phyloP scores from a whole-genome alignment of 306 rosid species.

The Morella rubra region DNA sequence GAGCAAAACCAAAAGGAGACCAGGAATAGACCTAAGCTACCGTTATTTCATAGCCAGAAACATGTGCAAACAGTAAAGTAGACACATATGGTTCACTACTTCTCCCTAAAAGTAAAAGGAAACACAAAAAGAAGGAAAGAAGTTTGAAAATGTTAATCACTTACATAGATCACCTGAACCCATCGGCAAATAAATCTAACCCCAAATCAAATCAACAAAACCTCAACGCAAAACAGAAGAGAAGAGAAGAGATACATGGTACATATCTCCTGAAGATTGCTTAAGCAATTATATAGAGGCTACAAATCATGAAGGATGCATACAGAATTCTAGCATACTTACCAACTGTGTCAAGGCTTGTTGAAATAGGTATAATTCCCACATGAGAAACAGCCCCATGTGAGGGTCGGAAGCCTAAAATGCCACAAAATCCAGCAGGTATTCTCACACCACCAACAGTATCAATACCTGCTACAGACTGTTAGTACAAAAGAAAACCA shows the following conservation, averaged over 20 bases:
- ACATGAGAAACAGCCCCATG: slow-evolving; percentile 78
- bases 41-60: not conserved
- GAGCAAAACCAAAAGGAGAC: not conserved
- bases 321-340: slow-evolving; percentile 29
- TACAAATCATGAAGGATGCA: not conserved
- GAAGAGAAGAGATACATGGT: not conserved
- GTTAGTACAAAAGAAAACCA: slow-evolving; percentile 20
- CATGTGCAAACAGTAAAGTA: not conserved
- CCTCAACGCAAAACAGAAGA: not conserved
- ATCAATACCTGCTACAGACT: slow-evolving; percentile 64
- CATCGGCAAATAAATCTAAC: not conserved
- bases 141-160: not conserved
- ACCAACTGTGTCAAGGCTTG: slow-evolving; percentile 93
- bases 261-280: not conserved
- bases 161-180: not conserved
- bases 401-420: slow-evolving; percentile 94
- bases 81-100: not conserved
- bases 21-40: not conserved
- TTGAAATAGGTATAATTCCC: slow-evolving; percentile 70
- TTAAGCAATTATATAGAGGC: not conserved
- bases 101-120: not conserved
- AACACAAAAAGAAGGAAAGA: not conserved
- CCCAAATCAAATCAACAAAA: not conserved
- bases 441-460: slow-evolving; percentile 92
- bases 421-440: slow-evolving; percentile 91